A percentile compares a stretch with the other conserved stretches of the same genome.
Conservation (phyloP, 805 yeast species). For the Ogataea paradorogensis region DNA sequence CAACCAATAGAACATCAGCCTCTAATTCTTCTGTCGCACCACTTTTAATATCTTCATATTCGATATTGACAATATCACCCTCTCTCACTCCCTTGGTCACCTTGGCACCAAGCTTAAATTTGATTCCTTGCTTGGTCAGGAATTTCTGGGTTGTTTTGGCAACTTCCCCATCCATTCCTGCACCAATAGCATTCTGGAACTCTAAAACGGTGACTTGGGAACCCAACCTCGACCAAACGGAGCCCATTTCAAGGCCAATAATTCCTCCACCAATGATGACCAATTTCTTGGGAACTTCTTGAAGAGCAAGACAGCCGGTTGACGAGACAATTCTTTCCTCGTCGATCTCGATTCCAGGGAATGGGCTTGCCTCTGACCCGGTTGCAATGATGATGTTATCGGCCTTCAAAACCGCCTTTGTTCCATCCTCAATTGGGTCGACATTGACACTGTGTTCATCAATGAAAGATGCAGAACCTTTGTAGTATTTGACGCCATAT, state of each 20-base stretch:
- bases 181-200: conserved; percentile 89
- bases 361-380: conserved; percentile 97
- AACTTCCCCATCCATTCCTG: conserved; percentile 97
- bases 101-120: conserved; percentile 89
- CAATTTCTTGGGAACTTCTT: conserved; percentile 88
- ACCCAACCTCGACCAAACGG: conserved; percentile 94
- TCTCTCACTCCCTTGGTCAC: conserved; percentile 83
- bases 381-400: conserved; percentile 94
- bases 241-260: conserved; percentile 99
- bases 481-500: conserved; percentile 89
- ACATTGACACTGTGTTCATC: conserved; percentile 78
- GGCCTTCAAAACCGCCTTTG: conserved; percentile 69
- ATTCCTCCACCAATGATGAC: conserved; percentile 99
- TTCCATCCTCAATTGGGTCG: conserved; percentile 82
- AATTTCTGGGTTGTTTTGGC: conserved; percentile 87
- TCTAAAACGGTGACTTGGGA: conserved; percentile 93
- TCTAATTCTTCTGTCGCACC: conserved; percentile 78
- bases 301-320: conserved; percentile 83
- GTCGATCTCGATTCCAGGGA: conserved; percentile 96
- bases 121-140: conserved; percentile 90
- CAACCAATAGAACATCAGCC: conserved; percentile 92
- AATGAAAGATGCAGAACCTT: conserved; percentile 87
- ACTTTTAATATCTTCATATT: conserved; percentile 83
- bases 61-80: conserved; percentile 84
- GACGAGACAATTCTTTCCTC: conserved; percentile 96